A percentile compares a stretch with the other conserved stretches of the same genome.
Conservation (phyloP, 2,329 filamentous ascomycete species). For the Mycocentrospora acerina region DNA sequence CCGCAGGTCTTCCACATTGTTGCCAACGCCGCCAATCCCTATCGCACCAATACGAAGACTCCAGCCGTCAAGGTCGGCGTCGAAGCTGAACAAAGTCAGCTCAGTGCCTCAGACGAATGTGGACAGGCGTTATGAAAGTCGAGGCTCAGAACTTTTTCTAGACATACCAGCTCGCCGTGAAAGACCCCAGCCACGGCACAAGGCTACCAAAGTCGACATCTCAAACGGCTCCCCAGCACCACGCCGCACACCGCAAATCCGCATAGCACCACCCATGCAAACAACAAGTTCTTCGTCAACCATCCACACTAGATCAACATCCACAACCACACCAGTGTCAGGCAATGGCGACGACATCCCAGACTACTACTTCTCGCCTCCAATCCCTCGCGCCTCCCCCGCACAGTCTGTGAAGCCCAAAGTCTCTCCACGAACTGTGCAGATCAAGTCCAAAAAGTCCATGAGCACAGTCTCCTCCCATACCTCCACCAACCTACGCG, state of each 20-base stretch:
- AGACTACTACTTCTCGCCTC: conserved; percentile 40
- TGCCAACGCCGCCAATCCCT: conserved; percentile 35
- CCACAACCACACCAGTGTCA: conserved; percentile 23
- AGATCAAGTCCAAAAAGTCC: conserved; percentile 27
- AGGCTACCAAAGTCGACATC: conserved; percentile 6
- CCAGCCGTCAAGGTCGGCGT: conserved; percentile 28
- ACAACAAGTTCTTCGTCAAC: conserved; percentile 12
- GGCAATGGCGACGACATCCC: conserved; percentile 34
- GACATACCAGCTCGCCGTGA: conserved; percentile 35
- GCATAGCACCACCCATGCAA: conserved; percentile 16
- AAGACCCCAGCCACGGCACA: conserved; percentile 21
- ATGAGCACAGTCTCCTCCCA: conserved; percentile 33
- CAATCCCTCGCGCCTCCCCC: conserved; percentile 16
- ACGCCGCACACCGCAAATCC: conserved; percentile 6
- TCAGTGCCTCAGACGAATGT: too few species aligned
- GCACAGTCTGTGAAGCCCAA: conserved; percentile 12
- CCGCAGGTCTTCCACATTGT: conserved; percentile 29
- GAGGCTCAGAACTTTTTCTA: conserved; percentile 32
- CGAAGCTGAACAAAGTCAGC: conserved; percentile 3
- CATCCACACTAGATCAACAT: conserved; percentile 17
- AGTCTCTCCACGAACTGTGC: conserved; percentile 19
- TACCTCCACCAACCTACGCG: conserved; percentile 32
- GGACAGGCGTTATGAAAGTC: conserved; percentile 3
- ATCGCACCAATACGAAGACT: conserved; percentile 38
- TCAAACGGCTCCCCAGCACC: conserved; percentile 13